Evolutionary conservation across 495 filamentous ascomycete species (phyloP).

Genomic region (Penicillium paradoxum): DNA sequence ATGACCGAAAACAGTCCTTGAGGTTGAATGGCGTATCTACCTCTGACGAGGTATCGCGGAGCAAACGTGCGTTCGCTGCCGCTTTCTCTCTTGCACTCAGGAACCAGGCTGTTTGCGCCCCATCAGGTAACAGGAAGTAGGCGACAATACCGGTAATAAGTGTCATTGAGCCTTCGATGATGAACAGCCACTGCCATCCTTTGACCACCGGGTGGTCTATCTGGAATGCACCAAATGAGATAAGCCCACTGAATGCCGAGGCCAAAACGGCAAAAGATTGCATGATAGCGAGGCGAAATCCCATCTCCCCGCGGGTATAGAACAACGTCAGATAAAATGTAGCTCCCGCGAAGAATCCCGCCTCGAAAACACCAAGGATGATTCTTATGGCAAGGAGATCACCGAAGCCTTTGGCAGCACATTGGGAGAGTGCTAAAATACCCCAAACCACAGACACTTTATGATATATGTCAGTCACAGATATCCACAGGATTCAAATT

Average conservation of each 20-base stretch:
- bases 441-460: too few species aligned
- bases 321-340: conserved; percentile 56
- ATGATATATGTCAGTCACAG: too few species aligned
- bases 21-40: conserved; percentile 23
- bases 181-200: conserved; percentile 68
- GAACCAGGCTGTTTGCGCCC: too few species aligned
- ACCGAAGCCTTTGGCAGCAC: conserved; percentile 35
- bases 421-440: too few species aligned
- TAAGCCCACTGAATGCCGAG: conserved; percentile 58
- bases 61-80: conserved; percentile 20
- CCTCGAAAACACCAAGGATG: conserved; percentile 52
- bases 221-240: conserved; percentile 67
- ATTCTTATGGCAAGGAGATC: conserved; percentile 44
- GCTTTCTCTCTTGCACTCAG: neutral
- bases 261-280: conserved; percentile 66
- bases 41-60: conserved; percentile 29
- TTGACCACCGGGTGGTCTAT: conserved; percentile 48
- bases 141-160: conserved; percentile 51
- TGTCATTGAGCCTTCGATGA: conserved; percentile 64
- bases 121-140: conserved; percentile 13
- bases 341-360: conserved; percentile 57
- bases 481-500: too few species aligned
- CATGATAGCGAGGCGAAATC: conserved; percentile 64
- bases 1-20: conserved; percentile 26
- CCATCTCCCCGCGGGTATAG: conserved; percentile 59